Evolutionary conservation across 805 yeast species (phyloP).

Genomic region (Teunomyces cretensis): DNA sequence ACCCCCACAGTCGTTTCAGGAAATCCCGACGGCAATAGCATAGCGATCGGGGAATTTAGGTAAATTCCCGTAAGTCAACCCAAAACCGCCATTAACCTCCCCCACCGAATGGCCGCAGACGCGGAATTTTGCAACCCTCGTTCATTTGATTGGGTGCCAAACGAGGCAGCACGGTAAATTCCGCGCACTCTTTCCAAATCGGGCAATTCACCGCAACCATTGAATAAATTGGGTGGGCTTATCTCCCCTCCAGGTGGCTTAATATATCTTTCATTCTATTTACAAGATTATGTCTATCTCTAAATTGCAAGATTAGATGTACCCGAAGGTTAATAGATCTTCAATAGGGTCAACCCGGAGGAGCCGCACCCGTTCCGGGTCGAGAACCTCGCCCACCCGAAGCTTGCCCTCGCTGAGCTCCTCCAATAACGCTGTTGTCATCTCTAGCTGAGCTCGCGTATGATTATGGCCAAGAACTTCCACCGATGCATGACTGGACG

Average conservation of each 20-base stretch:
- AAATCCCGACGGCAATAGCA: no score
- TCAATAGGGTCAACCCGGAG: conserved; percentile 35
- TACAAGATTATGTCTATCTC: background rate
- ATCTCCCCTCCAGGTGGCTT: background rate
- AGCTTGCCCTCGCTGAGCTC: conserved; percentile 19
- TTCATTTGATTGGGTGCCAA: background rate
- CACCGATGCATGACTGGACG: conserved; percentile 13
- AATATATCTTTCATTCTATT: background rate
- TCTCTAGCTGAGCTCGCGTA: conserved; percentile 21
- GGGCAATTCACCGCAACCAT: background rate
- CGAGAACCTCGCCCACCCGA: conserved; percentile 22
- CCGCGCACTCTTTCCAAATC: background rate
- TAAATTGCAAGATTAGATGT: background rate
- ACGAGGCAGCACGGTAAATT: background rate
- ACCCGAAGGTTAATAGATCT: conserved; percentile 27
- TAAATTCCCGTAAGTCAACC: no score
- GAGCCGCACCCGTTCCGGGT: conserved; percentile 17
- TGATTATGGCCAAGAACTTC: conserved; percentile 25
- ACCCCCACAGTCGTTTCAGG: background rate
- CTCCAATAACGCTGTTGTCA: conserved; percentile 17
- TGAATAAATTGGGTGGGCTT: background rate
- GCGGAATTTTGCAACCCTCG: no score
- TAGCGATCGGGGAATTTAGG: no score
- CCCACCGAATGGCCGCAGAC: no score
- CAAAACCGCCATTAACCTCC: no score